Evolutionary conservation across 352 stramenopile species (phyloP).

Genomic region (Globisporangium alternatum): DNA sequence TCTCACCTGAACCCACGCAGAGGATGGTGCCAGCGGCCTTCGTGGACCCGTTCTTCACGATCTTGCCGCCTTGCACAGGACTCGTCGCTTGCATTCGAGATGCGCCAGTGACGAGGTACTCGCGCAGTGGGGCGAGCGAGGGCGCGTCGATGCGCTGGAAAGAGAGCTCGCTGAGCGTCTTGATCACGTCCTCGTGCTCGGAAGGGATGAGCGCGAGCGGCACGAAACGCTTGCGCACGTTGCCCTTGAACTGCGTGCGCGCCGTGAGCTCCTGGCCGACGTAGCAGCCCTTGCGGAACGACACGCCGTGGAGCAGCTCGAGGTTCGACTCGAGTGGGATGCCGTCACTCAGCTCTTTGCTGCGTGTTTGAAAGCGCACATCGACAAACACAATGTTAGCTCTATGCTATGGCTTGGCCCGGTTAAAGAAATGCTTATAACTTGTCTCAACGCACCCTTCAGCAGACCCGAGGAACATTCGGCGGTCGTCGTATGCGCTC

Average conservation of each 20-base stretch:
- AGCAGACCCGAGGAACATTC: slow-evolving; percentile 62
- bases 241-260: slow-evolving; percentile 91
- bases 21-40: slow-evolving; percentile 66
- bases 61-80: slow-evolving; percentile 39
- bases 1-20: slow-evolving; percentile 32
- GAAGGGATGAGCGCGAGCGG: slow-evolving; percentile 68
- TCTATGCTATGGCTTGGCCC: not conserved
- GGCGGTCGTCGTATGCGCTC: slow-evolving; percentile 52
- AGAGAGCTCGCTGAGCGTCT: slow-evolving; percentile 41
- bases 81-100: slow-evolving; percentile 22
- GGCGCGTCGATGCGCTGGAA: slow-evolving; percentile 59
- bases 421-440: not conserved
- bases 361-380: slow-evolving; percentile 13
- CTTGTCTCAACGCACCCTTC: slow-evolving; percentile 54
- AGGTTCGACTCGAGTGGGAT: slow-evolving; percentile 94
- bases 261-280: slow-evolving; percentile 94
- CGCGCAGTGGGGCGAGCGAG: slow-evolving; percentile 34
- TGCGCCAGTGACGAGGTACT: slow-evolving; percentile 39
- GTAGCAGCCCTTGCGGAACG: slow-evolving; percentile 95
- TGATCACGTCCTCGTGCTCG: slow-evolving; percentile 44
- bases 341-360: slow-evolving; percentile 67
- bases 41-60: slow-evolving; percentile 48
- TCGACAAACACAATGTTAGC: not conserved
- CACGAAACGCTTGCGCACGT: slow-evolving; percentile 79
- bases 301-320: slow-evolving; percentile 88